Evolutionary conservation across 2,329 filamentous ascomycete species (phyloP), one percentile per base, ranked within the genome.

Genomic region (Verticillium nubilum): DNA sequence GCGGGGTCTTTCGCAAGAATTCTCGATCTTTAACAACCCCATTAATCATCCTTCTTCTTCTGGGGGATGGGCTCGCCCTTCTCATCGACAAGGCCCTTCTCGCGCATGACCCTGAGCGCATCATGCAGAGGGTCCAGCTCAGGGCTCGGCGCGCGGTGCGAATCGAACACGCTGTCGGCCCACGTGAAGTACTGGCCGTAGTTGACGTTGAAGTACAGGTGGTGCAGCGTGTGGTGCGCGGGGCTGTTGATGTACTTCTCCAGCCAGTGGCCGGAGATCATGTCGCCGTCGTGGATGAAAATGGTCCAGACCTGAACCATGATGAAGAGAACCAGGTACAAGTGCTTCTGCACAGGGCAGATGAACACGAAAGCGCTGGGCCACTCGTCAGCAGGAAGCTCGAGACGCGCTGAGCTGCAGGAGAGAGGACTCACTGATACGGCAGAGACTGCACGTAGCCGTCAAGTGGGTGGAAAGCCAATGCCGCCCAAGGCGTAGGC

Each of bases 131-230:
- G 76, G 52, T 79, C 77, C 9, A 79, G 69, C 58, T 73, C 69
- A 4, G 76, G 76, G 52, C 70, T 67, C n/a, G 76, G 77, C n/a
- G 73, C 68, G 53, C 74, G 67, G 68, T 79, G 76, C 13, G 77
- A 78, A 65, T 72, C 71, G 62, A 76, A 79, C 66, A 74, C 78
- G 67, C 57, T 72, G 65, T 78, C 76, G 64, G 75, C 75, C 76
- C 75, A 79, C 61, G 77, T 79, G 62, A 79, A 79, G 67, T 78
- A 79, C 67, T 79, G 77, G 60, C 77, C 77, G 67, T 79, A 79
- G 69, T 79, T 79, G 74, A 75, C 74, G 61, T 74, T 80, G 66
- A 80, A 80, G 69, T 78, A 79, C 67, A 80, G 76, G 69, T 80
- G 77, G 67, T 80, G 77, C 31, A 79, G 70, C 4, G 76, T 78